Conservation (phyloP, 2,329 filamentous ascomycete genomes). For the Aspergillus niger region DNA sequence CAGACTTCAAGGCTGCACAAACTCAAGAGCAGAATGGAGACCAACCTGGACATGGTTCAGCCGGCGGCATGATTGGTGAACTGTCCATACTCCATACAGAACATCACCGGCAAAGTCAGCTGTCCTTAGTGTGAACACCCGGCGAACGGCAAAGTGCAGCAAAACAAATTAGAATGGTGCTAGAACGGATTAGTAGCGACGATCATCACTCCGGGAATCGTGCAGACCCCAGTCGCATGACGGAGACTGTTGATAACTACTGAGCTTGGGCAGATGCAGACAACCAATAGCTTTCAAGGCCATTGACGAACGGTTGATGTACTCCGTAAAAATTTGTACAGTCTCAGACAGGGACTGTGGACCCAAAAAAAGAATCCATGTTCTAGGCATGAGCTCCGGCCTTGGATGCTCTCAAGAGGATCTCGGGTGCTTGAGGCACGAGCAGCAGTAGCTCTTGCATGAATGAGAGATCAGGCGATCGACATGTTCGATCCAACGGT, state of each 20-base stretch:
- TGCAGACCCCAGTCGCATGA: constrained; percentile 41
- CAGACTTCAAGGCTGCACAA: constrained; percentile 27
- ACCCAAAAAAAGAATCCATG: constrained; percentile 19
- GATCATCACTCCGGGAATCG: constrained; percentile 34
- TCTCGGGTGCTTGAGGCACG: constrained; percentile 27
- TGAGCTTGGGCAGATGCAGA: constrained; percentile 29
- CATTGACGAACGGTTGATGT: constrained; percentile 18
- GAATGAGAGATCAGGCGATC: constrained; percentile 32
- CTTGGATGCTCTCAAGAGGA: constrained; percentile 15
- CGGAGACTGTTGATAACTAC: constrained; percentile 31
- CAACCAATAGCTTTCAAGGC: constrained; percentile 25
- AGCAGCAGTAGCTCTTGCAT: constrained; percentile 27
- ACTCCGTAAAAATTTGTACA: constrained; percentile 8
- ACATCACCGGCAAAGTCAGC: constrained; percentile 31
- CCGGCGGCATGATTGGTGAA: constrained; percentile 14
- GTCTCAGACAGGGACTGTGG: constrained; percentile 17
- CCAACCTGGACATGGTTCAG: constrained; percentile 22
- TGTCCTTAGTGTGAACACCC: constrained; percentile 34
- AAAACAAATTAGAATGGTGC: constrained; percentile 39
- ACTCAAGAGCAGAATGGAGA: constrained; percentile 25
- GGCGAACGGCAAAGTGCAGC: constrained; percentile 36
- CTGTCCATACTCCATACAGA: constrained; percentile 28
- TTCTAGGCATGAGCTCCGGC: constrained; percentile 22
- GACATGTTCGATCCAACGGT: constrained; percentile 27
- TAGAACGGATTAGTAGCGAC: constrained; percentile 35